phyloP scores from a whole-genome alignment of 805 yeast genomes.

The Lipomyces yamanashiensis region DNA sequence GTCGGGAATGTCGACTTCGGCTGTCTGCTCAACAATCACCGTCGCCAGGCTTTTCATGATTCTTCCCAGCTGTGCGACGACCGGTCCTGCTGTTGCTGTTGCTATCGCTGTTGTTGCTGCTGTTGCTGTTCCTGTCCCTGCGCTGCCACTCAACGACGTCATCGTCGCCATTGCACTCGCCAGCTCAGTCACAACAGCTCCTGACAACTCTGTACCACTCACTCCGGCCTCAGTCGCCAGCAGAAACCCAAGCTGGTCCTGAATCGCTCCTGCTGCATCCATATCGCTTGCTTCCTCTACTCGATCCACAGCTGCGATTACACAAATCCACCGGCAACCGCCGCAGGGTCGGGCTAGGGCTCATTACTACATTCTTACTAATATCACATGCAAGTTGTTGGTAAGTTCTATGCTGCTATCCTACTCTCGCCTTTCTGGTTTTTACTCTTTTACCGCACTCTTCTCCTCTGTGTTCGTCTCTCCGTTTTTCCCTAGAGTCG shows the following conservation, averaged over 20 bases:
- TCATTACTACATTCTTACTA: background rate
- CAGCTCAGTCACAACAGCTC: background rate
- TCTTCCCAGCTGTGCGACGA: slow-evolving; percentile 20
- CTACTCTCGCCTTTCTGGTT: background rate
- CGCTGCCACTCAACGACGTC: background rate
- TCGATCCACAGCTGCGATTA: background rate
- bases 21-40: slow-evolving; percentile 26
- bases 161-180: background rate
- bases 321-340: no score
- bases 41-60: slow-evolving; percentile 19
- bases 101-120: slow-evolving; percentile 2
- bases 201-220: no score
- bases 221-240: background rate
- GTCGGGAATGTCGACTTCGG: slow-evolving; percentile 35
- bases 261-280: slow-evolving; percentile 12
- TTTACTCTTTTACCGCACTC: no score
- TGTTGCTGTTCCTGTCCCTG: background rate
- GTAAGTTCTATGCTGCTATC: background rate
- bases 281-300: background rate
- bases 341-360: background rate
- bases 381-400: no score
- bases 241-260: slow-evolving; percentile 6
- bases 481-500: background rate
- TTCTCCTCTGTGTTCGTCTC: background rate
- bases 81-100: slow-evolving; percentile 9